These are phyloP conservation scores for Phytopythium sindhum DNA, from an alignment of 352 stramenopile species.

Conservation along the genomic window DNA sequence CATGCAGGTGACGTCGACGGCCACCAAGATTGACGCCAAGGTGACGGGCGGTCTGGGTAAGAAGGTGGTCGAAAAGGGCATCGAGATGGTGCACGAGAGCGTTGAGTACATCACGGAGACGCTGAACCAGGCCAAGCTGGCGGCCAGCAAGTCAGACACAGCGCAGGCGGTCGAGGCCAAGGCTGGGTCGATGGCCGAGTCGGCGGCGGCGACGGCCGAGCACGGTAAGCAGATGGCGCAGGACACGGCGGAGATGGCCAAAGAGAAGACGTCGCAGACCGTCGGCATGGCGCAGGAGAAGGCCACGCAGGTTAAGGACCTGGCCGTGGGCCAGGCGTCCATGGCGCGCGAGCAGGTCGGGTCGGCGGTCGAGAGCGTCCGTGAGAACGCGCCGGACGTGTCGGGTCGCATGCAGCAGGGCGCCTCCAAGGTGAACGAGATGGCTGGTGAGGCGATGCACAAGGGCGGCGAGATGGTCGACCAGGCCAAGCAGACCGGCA, in stretches of 20 bases:
- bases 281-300: slow-evolving; percentile 16
- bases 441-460: slow-evolving; percentile 15
- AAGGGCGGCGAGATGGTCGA: slow-evolving; percentile 18
- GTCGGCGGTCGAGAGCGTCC: slow-evolving; percentile 11
- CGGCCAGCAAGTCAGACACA: slow-evolving; percentile 39
- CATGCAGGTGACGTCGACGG: slow-evolving; percentile 52
- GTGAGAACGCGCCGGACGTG: slow-evolving; percentile 8
- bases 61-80: slow-evolving; percentile 44
- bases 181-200: slow-evolving; percentile 17
- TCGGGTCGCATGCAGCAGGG: slow-evolving; percentile 18
- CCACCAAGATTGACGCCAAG: slow-evolving; percentile 54
- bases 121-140: slow-evolving; percentile 53
- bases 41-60: slow-evolving; percentile 58
- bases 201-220: slow-evolving; percentile 21
- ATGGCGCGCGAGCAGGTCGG: slow-evolving; percentile 7
- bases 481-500: slow-evolving; percentile 15
- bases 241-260: slow-evolving; percentile 22
- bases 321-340: slow-evolving; percentile 12
- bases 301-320: slow-evolving; percentile 10
- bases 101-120: slow-evolving; percentile 68
- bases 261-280: slow-evolving; percentile 17
- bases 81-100: slow-evolving; percentile 59
- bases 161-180: slow-evolving; percentile 38
- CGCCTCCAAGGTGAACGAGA: slow-evolving; percentile 16
- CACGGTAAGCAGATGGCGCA: slow-evolving; percentile 22